Evolutionary conservation across 352 stramenopile genomes (phyloP).

Genomic region (Globisporangium ultimum): DNA sequence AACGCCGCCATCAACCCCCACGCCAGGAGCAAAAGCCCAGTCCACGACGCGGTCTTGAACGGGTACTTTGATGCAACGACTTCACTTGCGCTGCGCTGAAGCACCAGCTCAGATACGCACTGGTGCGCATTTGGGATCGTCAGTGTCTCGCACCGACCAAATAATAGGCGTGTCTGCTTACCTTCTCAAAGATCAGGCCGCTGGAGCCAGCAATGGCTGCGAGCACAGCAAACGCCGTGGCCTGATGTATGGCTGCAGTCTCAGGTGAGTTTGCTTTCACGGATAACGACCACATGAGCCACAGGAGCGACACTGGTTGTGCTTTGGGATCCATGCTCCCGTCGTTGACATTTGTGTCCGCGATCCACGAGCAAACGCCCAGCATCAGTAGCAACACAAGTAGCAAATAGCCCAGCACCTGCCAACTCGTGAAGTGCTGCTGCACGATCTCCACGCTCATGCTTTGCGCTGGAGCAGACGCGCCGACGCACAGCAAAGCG

Average conservation of each 20-base stretch:
- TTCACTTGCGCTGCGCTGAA: background rate
- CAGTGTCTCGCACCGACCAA: too few species aligned
- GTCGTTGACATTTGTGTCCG: conserved; percentile 5
- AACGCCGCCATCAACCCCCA: conserved; percentile 19
- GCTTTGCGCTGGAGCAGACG: background rate
- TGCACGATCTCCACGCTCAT: conserved; percentile 2
- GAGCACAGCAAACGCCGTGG: conserved; percentile 23
- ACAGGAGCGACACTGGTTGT: background rate
- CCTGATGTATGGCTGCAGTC: background rate
- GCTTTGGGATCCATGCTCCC: too few species aligned
- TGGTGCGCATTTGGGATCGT: background rate
- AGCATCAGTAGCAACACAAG: conserved; percentile 17
- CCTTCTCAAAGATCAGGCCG: conserved; percentile 33
- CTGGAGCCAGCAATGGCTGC: conserved; percentile 22
- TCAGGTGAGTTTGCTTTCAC: background rate
- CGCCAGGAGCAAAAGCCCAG: conserved; percentile 15
- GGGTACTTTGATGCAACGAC: background rate
- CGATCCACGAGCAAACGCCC: conserved; percentile 18
- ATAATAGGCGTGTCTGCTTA: conserved; percentile 1
- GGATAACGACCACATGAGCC: background rate
- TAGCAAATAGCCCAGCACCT: conserved; percentile 14
- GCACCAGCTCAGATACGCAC: conserved; percentile 17
- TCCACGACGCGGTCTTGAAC: conserved; percentile 3
- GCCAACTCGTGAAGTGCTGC: conserved; percentile 8
- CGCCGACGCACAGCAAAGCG: background rate